Evolutionary conservation across 108 stramenopile species (phyloP).

Genomic region (Cyclotella atomus): DNA sequence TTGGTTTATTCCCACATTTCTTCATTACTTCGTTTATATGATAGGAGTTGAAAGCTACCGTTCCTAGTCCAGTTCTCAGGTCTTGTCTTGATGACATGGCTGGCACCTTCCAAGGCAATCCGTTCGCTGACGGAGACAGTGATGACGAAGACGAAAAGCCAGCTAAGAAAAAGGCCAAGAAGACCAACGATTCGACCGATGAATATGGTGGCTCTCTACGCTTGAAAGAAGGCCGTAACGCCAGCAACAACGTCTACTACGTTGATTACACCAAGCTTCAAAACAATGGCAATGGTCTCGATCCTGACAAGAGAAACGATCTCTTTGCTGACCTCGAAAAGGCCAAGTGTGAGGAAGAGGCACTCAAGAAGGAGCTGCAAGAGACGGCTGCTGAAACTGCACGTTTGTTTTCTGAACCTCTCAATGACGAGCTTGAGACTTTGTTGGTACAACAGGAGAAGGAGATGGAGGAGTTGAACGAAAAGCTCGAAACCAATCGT

Average conservation of each 20-base stretch:
- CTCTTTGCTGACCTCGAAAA: constrained; percentile 49
- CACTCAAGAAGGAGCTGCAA: constrained; percentile 33
- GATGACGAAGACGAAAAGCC: constrained; percentile 57
- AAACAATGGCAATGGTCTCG: constrained; percentile 65
- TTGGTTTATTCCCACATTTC: too few species aligned
- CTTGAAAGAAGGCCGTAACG: constrained; percentile 69
- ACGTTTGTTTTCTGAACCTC: constrained; percentile 74
- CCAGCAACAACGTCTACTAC: constrained; percentile 71
- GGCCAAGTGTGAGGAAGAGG: constrained; percentile 47
- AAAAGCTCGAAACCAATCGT: constrained; percentile 57
- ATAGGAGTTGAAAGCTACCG: constrained; percentile 55
- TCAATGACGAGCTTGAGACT: constrained; percentile 62
- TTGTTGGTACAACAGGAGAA: constrained; percentile 53
- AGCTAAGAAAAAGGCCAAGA: constrained; percentile 33
- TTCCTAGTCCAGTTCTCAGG: constrained; percentile 72
- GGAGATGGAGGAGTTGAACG: constrained; percentile 34
- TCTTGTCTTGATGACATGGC: constrained; percentile 75
- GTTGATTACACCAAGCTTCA: constrained; percentile 67
- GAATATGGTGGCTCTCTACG: constrained; percentile 61
- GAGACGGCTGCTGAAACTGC: constrained; percentile 35
- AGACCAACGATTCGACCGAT: constrained; percentile 28
- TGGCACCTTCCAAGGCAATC: constrained; percentile 39
- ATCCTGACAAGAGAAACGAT: constrained; percentile 56
- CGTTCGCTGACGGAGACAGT: constrained; percentile 54
- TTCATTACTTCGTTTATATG: too few species aligned